Conservation (phyloP, 2,329 filamentous ascomycete species). For the Arthrobotrys entomopaga region DNA sequence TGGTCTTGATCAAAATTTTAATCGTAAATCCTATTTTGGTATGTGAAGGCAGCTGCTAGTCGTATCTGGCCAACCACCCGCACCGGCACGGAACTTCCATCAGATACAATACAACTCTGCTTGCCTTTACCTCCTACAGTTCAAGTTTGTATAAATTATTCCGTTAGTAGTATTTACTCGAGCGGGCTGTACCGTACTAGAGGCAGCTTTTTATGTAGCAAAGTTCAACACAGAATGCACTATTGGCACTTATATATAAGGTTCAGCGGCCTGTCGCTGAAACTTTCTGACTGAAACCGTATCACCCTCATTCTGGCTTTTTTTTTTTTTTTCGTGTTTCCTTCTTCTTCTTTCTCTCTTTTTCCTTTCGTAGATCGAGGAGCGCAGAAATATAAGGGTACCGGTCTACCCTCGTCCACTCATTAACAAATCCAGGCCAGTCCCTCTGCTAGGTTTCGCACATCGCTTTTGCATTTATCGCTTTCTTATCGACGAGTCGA, state of each 20-base stretch:
- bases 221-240: neutral
- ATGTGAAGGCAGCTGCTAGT: slow-evolving; percentile 15
- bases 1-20: slow-evolving; percentile 9
- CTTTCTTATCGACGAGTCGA: neutral
- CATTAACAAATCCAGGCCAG: slow-evolving; percentile 1
- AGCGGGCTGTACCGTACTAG: neutral
- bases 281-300: slow-evolving; percentile 28
- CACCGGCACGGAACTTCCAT: neutral
- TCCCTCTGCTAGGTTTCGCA: neutral
- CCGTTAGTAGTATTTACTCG: neutral
- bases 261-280: slow-evolving; percentile 8
- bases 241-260: slow-evolving; percentile 2
- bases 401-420: slow-evolving; percentile 1
- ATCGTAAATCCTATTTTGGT: slow-evolving; percentile 11
- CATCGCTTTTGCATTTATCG: neutral
- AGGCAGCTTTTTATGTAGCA: neutral
- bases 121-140: neutral
- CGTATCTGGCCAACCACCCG: slow-evolving; percentile 25
- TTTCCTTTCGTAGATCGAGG: neutral
- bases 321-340: slow-evolving; percentile 14
- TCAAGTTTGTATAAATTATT: neutral
- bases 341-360: neutral
- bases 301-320: neutral
- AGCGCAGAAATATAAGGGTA: slow-evolving; percentile 4
- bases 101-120: neutral